Evolutionary conservation across 345 rosid species (phyloP), one percentile per base, ranked within the genome.

Genomic region (Populus nigra): DNA sequence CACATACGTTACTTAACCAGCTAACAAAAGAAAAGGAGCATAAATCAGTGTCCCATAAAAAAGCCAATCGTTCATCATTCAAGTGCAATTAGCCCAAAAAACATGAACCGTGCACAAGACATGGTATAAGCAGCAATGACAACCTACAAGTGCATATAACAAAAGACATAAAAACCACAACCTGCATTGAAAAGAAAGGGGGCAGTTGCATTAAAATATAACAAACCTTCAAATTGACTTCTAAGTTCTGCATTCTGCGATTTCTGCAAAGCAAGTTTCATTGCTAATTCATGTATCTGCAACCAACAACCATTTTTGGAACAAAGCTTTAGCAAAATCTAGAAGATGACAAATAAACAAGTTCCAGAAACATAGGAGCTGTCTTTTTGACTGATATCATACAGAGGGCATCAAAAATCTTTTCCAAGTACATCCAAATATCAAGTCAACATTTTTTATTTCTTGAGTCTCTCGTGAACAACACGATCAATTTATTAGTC

Each of bases 231-330:
- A 81, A 93, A 93, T 62, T 96, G 98, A 83, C 83, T 88, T 85
- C 97, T 89, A 67, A 96, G 90, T 83, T 91, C 97, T 4, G 90
- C 79, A 83, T 90, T 94, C 83, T 89, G 94, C 59, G 95, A 90
- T 88, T 91, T 96, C 75, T 92, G 99, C 81, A 88, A 81, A 69
- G 97, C 86, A 73, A 96, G 97, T 83, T 94, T 96, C 90, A 94
- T 85, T 29, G 85, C 84, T 69, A 94, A 81, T 81, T 94, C 97
- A 79, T 96, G 99, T 67, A 93, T 88, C 97, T 96, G 91, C 84
- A 83, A 68, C 68, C 55, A 73, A 86, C 69, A 80, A 71, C 81
- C 6, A 61, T 25, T 74, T 45, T 68, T 50, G 75, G 22, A 33
- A 68, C 57, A 29, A 79, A 33, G 67, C 7, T 15, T 59, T 55